Evolutionary conservation across 78 protist species (phyloP).

Genomic region (Dictyostelium intermedium): DNA sequence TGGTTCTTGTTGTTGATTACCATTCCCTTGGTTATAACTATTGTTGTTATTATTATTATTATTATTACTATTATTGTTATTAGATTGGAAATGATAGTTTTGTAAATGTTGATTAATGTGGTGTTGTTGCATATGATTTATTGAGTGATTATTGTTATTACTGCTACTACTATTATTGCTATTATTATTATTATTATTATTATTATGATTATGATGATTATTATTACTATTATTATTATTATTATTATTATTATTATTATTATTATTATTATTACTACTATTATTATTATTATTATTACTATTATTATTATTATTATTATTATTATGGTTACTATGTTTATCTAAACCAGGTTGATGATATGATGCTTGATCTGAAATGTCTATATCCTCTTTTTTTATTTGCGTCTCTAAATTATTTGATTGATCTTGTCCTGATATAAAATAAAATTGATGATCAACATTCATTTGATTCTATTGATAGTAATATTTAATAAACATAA

Average conservation of each 20-base stretch:
- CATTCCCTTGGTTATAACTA: background rate
- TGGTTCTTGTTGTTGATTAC: background rate
- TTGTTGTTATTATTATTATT: background rate
- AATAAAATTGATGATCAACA: constrained; percentile 38
- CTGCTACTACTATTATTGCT: background rate
- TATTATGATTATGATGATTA: background rate
- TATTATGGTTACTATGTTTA: background rate
- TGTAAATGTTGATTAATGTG: background rate
- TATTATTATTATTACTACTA: background rate
- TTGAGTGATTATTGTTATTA: background rate
- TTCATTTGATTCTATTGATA: constrained; percentile 25
- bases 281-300: background rate
- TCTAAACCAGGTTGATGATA: background rate
- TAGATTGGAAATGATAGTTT: background rate
- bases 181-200: background rate
- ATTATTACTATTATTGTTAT: background rate
- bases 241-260: background rate
- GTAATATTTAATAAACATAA: too few species aligned
- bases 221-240: background rate
- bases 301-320: background rate
- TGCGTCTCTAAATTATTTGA: background rate
- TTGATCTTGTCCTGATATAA: background rate
- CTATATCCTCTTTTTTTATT: constrained; percentile 24
- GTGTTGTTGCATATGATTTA: background rate
- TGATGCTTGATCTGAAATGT: background rate